Evolutionary conservation across 179 eudicot species (phyloP).

Genomic region (Heliamphora pulchella): DNA sequence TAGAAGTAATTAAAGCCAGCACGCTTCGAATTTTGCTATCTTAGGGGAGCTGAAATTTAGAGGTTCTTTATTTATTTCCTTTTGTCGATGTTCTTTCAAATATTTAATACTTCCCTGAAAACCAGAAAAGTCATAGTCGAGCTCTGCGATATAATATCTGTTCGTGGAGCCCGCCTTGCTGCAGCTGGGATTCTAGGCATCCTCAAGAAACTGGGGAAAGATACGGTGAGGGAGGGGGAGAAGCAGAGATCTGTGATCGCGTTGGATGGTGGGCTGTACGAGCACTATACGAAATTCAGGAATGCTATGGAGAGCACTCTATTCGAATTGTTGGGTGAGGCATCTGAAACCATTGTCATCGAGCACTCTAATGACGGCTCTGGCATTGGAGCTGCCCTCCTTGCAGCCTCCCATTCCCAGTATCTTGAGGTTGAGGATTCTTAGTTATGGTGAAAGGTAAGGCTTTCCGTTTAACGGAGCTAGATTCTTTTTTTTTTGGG

Average conservation of each 20-base stretch:
- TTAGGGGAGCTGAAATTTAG: not conserved
- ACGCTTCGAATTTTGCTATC: not conserved
- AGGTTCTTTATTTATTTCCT: not conserved
- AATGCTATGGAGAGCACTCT: slow-evolving; percentile 57
- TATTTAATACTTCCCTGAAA: slow-evolving; percentile 63
- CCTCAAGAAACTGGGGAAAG: slow-evolving; percentile 71
- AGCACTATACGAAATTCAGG: slow-evolving; percentile 81
- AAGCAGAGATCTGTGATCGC: slow-evolving; percentile 65
- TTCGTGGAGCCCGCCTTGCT: slow-evolving; percentile 84
- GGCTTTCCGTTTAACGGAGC: not conserved
- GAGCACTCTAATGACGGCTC: slow-evolving; percentile 80
- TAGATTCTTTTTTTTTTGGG: not conserved
- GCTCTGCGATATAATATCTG: slow-evolving; percentile 62
- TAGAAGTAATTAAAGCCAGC: not conserved
- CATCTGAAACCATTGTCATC: slow-evolving; percentile 41
- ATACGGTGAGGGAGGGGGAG: slow-evolving; percentile 51
- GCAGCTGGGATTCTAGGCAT: slow-evolving; percentile 88
- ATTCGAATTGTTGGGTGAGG: slow-evolving; percentile 65
- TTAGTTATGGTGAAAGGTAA: slow-evolving; percentile 8
- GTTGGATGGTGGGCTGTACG: slow-evolving; percentile 80
- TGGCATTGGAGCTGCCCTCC: slow-evolving; percentile 82
- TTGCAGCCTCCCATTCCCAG: slow-evolving; percentile 88
- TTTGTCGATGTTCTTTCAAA: slow-evolving; percentile 26
- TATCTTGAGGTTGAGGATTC: slow-evolving; percentile 44
- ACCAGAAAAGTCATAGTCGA: slow-evolving; percentile 60